phyloP scores from a whole-genome alignment of 2,329 filamentous ascomycete species.

The Chrysoporthe deuterocubensis region DNA sequence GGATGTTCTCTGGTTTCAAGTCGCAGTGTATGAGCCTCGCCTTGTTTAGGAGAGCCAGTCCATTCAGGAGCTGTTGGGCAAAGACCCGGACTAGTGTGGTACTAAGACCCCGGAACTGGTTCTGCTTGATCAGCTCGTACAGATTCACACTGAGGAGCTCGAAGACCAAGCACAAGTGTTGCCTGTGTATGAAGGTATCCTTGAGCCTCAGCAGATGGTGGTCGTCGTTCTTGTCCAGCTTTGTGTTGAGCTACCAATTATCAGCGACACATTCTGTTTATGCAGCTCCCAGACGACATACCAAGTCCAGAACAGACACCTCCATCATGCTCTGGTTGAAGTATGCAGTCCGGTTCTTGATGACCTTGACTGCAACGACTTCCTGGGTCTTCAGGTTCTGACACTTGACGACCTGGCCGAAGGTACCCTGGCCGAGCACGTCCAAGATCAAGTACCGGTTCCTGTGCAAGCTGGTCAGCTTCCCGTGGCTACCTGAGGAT shows the following conservation, averaged over 20 bases:
- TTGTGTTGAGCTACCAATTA: conserved; percentile 80
- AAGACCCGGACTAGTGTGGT: conserved; percentile 97
- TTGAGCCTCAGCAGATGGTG: conserved; percentile 93
- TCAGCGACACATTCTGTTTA: conserved; percentile 15
- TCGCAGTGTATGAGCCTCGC: conserved; percentile 97
- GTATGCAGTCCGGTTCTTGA: conserved; percentile 98
- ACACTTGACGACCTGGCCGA: conserved; percentile 98
- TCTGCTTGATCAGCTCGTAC: conserved; percentile 99
- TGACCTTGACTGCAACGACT: conserved; percentile 97
- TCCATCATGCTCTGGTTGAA: conserved; percentile 99
- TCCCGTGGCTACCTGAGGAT: not conserved
- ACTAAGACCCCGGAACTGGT: conserved; percentile 96
- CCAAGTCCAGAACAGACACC: conserved; percentile 93
- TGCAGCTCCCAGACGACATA: conserved; percentile 46
- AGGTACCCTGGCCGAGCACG: conserved; percentile 95
- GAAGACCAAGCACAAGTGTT: conserved; percentile 95
- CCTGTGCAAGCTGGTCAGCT: conserved; percentile 46
- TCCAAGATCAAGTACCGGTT: conserved; percentile 97
- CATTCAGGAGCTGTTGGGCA: conserved; percentile 93
- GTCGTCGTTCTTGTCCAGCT: conserved; percentile 98
- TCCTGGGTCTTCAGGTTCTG: conserved; percentile 98
- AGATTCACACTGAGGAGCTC: conserved; percentile 96
- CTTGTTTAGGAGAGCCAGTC: conserved; percentile 90
- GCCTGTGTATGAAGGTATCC: conserved; percentile 96
- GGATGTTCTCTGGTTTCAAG: conserved; percentile 95